Evolutionary conservation across 2,329 filamentous ascomycete species (phyloP).

Genomic region (Colletotrichum shisoi): DNA sequence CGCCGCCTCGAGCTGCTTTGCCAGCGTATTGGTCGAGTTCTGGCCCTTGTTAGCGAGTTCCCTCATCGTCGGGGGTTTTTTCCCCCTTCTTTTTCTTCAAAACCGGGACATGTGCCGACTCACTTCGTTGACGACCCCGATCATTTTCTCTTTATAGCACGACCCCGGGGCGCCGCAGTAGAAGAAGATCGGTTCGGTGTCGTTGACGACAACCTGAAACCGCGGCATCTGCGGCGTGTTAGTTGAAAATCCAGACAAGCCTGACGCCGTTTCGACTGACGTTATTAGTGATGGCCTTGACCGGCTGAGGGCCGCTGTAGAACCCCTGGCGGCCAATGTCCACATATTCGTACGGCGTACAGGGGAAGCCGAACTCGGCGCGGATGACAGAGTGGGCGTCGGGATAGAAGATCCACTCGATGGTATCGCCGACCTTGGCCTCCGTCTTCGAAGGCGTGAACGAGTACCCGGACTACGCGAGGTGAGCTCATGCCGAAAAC

Average conservation of each 20-base stretch:
- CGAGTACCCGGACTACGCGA: slow-evolving; percentile 44
- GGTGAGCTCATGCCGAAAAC: neutral
- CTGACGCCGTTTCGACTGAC: slow-evolving; percentile 46
- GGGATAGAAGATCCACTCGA: slow-evolving; percentile 69
- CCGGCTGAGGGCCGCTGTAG: slow-evolving; percentile 59
- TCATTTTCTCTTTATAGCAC: slow-evolving; percentile 72
- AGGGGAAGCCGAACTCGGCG: slow-evolving; percentile 66
- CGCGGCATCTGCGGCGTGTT: slow-evolving; percentile 54
- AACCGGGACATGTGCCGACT: slow-evolving; percentile 35
- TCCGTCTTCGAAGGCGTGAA: slow-evolving; percentile 46
- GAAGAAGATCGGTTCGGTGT: slow-evolving; percentile 71
- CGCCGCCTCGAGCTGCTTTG: slow-evolving; percentile 57
- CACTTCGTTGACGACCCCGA: slow-evolving; percentile 78
- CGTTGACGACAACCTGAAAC: slow-evolving; percentile 60
- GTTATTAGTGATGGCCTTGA: slow-evolving; percentile 56
- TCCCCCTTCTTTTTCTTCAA: too few relatives aligned
- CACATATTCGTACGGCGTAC: slow-evolving; percentile 67
- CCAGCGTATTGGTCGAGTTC: slow-evolving; percentile 59
- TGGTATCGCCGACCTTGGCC: slow-evolving; percentile 57
- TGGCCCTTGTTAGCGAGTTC: slow-evolving; percentile 38
- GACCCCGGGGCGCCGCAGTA: slow-evolving; percentile 74
- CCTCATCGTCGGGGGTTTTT: too few relatives aligned
- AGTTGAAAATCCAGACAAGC: slow-evolving; percentile 38
- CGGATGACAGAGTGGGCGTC: slow-evolving; percentile 70
- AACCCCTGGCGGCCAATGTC: slow-evolving; percentile 59